Percentiles rank a stretch among this genome's conserved stretches.
Evolutionary conservation across 768 basidiomycete genomes (phyloP).

Genomic region (Phaeotremella skinneri): DNA sequence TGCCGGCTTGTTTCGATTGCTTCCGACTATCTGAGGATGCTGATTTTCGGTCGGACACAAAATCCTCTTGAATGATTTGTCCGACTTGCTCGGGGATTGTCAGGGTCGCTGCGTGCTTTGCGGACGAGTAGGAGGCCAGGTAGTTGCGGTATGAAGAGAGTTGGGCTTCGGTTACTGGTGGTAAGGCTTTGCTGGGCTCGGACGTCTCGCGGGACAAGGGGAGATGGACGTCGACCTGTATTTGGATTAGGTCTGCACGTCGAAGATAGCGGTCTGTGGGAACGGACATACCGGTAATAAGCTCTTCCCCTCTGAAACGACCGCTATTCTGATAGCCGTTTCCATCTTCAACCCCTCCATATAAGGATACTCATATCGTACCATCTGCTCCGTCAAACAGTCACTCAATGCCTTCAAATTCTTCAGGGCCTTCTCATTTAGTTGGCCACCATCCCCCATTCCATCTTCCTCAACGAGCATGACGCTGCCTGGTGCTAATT

Average conservation of each 20-base stretch:
- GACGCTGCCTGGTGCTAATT: constrained; percentile 38
- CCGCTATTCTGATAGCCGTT: constrained; percentile 32
- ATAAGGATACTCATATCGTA: constrained; percentile 49
- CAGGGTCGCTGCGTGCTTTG: constrained; percentile 19
- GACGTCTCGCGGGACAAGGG: background rate
- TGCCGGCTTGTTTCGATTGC: constrained; percentile 8
- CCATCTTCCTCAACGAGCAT: constrained; percentile 45
- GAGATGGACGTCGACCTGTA: constrained; percentile 25
- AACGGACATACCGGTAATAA: constrained; percentile 42
- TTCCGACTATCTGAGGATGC: background rate
- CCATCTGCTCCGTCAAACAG: constrained; percentile 32
- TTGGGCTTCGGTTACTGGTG: background rate
- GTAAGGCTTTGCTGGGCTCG: constrained; percentile 4
- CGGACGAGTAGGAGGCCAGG: constrained; percentile 11
- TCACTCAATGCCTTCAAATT: constrained; percentile 43
- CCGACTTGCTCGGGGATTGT: constrained; percentile 39
- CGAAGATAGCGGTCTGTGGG: background rate
- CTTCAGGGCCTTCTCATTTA: constrained; percentile 44
- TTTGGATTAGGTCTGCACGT: background rate
- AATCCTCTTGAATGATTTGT: constrained; percentile 42
- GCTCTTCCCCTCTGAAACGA: constrained; percentile 45
- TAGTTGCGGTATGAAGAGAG: constrained; percentile 16
- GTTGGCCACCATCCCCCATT: constrained; percentile 42
- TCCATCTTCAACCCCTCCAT: constrained; percentile 50
- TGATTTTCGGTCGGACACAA: constrained; percentile 29